Base-by-base conservation (phyloP, 2,329 filamentous ascomycete species). In the Botryotinia narcissicola region DNA sequence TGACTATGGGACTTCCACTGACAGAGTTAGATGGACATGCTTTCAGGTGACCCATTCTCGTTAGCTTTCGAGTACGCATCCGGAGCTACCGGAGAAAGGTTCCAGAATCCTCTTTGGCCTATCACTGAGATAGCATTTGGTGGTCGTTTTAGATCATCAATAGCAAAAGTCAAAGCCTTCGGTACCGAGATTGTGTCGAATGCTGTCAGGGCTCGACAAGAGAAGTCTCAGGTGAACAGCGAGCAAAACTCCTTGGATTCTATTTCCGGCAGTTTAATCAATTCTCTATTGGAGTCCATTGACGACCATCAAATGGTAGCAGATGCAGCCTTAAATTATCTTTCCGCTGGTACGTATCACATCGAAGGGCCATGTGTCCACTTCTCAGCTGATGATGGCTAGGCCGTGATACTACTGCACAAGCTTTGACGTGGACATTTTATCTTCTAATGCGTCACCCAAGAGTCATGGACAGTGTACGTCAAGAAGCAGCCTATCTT, bases 71-170 rank as follows among this genome's bases (percentile, higher is more conserved):
- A 91, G 75, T 85, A 87, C 75, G 89, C 89, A 4, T 91, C 89
- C 0, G 88, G 87, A 0, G 85, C 82, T 14, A 90, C 88, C 0
- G 87, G 88, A 3, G 84, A 88, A 69, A 85, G 90, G 7, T 91
- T 92, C 74, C 89, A 91, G 79, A 91, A 91, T 75, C 90, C 90
- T 0, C 81, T 91, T 0, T 92, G 89, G 87, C 83, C 82, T 54
- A 42, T 90, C 62, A 91, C 87, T 2, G 90, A 91, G 77, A 73
- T 85, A 0, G 79, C 90, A n/a, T 82, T 85, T 4, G 85, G 87
- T 3, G 75, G 78, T 22, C 81, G 79, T 40, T 84, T 91, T 68
- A 85, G 87, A 73, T 81, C 80, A 6, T 85, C 87, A 1, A 80
- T 91, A 5, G 76, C 79, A 29, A 81, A 83, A 9, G 85, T 91